phyloP scores from a whole-genome alignment of 345 rosid genomes.

The Erysimum cheiranthoides region DNA sequence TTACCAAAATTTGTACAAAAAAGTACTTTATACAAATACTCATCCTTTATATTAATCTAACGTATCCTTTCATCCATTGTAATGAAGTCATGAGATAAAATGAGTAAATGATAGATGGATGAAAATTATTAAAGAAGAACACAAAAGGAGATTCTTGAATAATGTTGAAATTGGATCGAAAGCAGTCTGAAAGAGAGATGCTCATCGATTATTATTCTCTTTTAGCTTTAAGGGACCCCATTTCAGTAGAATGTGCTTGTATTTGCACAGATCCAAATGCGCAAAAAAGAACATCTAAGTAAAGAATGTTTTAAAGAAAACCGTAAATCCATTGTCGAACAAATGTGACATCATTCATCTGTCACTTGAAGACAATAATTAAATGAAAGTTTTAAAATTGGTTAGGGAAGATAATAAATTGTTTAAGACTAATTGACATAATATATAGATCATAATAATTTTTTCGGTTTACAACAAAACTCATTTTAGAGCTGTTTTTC shows the following conservation, averaged over 20 bases:
- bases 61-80: constrained; percentile 1
- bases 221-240: constrained; percentile 60
- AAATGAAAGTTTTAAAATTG: neutral
- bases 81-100: constrained; percentile 6
- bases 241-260: constrained; percentile 40
- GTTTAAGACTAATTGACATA: neutral
- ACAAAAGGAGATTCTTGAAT: constrained; percentile 79
- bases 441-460: neutral
- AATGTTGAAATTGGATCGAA: constrained; percentile 57
- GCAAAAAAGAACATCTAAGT: constrained; percentile 12
- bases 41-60: constrained; percentile 2
- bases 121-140: constrained; percentile 37
- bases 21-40: neutral
- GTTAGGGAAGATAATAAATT: neutral
- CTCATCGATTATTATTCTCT: constrained; percentile 67
- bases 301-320: neutral
- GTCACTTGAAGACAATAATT: constrained; percentile 39
- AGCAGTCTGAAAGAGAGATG: constrained; percentile 59
- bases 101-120: constrained; percentile 15
- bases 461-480: neutral
- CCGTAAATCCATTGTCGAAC: constrained; percentile 31
- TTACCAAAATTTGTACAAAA: constrained; percentile 22
- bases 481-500: neutral
- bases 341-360: constrained; percentile 44
- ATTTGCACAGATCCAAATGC: constrained; percentile 48